Evolutionary conservation across 768 basidiomycete species (phyloP).

Genomic region (Tricholoma terreum): DNA sequence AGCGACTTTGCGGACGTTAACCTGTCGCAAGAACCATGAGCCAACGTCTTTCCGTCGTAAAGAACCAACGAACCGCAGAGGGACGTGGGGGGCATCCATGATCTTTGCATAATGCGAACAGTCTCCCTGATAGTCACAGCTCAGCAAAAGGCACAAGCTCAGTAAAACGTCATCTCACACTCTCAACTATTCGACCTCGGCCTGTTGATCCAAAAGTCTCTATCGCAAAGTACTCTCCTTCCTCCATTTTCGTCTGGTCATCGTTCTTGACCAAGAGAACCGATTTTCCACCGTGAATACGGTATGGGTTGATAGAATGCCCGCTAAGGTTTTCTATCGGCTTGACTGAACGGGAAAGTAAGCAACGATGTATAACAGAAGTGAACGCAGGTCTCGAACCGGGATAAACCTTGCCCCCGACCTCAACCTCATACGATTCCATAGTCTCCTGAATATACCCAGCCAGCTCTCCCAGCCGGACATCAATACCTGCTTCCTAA

Average conservation of each 20-base stretch:
- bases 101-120: slow-evolving; percentile 90
- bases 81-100: slow-evolving; percentile 65
- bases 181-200: slow-evolving; percentile 81
- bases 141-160: not conserved
- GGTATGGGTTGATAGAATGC: slow-evolving; percentile 86
- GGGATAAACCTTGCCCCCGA: slow-evolving; percentile 78
- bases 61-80: slow-evolving; percentile 56
- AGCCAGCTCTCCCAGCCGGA: slow-evolving; percentile 87
- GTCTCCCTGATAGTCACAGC: slow-evolving; percentile 59
- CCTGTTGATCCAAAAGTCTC: slow-evolving; percentile 99
- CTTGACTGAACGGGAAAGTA: slow-evolving; percentile 59
- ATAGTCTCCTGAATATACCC: slow-evolving; percentile 96
- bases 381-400: slow-evolving; percentile 42
- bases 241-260: slow-evolving; percentile 96
- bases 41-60: slow-evolving; percentile 2
- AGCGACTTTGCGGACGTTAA: slow-evolving; percentile 83
- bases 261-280: slow-evolving; percentile 86
- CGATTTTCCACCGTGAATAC: slow-evolving; percentile 93
- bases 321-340: slow-evolving; percentile 92
- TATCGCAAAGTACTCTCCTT: slow-evolving; percentile 98
- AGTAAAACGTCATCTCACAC: slow-evolving; percentile 38
- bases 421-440: slow-evolving; percentile 97
- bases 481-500: slow-evolving; percentile 96
- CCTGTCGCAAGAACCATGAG: slow-evolving; percentile 34
- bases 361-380: not conserved